These are phyloP conservation scores for Globisporangium parvum DNA, from an alignment of 352 stramenopile species.

Conservation along the genomic window DNA sequence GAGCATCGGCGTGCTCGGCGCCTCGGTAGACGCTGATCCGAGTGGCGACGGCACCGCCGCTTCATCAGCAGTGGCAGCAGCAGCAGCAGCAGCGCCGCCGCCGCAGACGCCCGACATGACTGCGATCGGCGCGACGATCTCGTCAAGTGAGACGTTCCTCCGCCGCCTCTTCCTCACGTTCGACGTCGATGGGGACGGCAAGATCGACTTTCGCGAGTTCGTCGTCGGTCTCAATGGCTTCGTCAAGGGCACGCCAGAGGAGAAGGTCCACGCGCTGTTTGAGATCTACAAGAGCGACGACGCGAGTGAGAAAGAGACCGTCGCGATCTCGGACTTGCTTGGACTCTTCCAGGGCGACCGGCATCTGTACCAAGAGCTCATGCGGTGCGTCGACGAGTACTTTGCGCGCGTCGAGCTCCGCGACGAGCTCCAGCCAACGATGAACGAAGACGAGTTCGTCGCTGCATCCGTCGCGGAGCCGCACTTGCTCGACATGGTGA, in stretches of 20 bases:
- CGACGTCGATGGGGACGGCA: constrained; percentile 34
- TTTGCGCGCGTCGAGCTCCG: constrained; percentile 34
- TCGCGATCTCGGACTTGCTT: constrained; percentile 39
- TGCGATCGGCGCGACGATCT: constrained; percentile 36
- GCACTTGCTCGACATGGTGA: constrained; percentile 32
- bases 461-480: constrained; percentile 27
- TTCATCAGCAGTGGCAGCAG: too few species aligned
- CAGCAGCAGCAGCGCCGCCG: too few species aligned
- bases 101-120: constrained; percentile 14
- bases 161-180: constrained; percentile 35
- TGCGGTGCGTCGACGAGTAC: constrained; percentile 42
- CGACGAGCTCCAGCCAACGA: constrained; percentile 21
- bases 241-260: constrained; percentile 27
- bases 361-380: constrained; percentile 37
- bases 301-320: constrained; percentile 7
- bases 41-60: background rate
- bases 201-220: constrained; percentile 49
- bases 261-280: constrained; percentile 40
- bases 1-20: constrained; percentile 10
- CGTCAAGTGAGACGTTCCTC: constrained; percentile 36
- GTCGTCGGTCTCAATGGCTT: constrained; percentile 40
- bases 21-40: background rate
- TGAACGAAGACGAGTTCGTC: constrained; percentile 40
- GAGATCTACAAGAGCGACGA: constrained; percentile 25
- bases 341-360: constrained; percentile 38